Conservation (phyloP, 2,329 filamentous ascomycete genomes). For the Cercospora brassicicola region DNA sequence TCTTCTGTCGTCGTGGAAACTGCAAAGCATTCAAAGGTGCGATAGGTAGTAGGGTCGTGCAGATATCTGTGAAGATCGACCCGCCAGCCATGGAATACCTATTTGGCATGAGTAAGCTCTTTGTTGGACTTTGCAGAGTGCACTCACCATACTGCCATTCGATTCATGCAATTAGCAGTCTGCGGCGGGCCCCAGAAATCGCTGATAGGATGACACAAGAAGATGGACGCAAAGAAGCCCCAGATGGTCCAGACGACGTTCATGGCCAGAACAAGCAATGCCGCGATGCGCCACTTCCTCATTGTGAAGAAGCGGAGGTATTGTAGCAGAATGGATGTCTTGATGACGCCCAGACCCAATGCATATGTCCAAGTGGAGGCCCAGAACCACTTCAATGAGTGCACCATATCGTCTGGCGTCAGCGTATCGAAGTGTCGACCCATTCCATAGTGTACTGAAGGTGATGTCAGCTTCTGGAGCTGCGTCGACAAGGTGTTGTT, state of each 20-base stretch:
- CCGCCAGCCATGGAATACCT: slow-evolving; percentile 33
- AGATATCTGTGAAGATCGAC: slow-evolving; percentile 37
- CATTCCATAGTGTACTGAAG: slow-evolving; percentile 25
- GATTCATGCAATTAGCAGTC: slow-evolving; percentile 26
- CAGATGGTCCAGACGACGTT: slow-evolving; percentile 30
- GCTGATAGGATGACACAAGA: slow-evolving; percentile 34
- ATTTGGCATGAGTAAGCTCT: neutral
- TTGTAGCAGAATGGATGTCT: slow-evolving; percentile 28
- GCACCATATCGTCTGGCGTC: slow-evolving; percentile 4
- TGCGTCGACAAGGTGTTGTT: neutral
- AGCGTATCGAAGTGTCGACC: slow-evolving; percentile 20
- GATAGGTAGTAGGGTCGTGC: slow-evolving; percentile 36
- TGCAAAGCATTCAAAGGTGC: slow-evolving; percentile 33
- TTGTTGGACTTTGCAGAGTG: neutral
- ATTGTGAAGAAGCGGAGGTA: slow-evolving; percentile 29
- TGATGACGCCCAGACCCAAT: slow-evolving; percentile 20
- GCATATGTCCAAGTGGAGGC: slow-evolving; percentile 22
- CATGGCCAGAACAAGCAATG: slow-evolving; percentile 28
- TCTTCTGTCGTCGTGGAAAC: slow-evolving; percentile 32
- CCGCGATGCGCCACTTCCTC: slow-evolving; percentile 18
- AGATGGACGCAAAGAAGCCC: slow-evolving; percentile 32
- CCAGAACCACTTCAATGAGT: slow-evolving; percentile 24
- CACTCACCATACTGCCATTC: slow-evolving; percentile 31
- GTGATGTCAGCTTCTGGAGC: neutral
- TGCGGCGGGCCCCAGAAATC: slow-evolving; percentile 32